Conservation (phyloP, 306 rosid genomes). For the Vigna mungo region DNA sequence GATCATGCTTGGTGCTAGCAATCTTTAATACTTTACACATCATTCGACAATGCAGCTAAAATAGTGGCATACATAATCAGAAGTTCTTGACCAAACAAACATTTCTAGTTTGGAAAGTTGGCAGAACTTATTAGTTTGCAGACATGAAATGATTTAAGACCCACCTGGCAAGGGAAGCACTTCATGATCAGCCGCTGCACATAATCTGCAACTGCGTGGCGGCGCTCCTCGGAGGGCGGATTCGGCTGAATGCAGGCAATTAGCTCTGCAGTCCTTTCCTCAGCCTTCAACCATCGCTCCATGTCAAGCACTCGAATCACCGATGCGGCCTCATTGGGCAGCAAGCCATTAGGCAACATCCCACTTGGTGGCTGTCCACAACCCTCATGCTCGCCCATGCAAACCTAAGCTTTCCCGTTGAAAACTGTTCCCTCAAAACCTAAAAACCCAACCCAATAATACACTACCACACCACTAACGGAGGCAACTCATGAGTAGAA, state of each 20-base stretch:
- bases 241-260: conserved; percentile 89
- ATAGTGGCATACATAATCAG: conserved; percentile 26
- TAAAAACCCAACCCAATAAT: conserved; percentile 24
- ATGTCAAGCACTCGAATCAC: conserved; percentile 73
- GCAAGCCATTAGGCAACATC: conserved; percentile 75
- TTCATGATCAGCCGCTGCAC: conserved; percentile 70
- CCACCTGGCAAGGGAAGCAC: conserved; percentile 85
- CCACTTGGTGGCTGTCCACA: conserved; percentile 74
- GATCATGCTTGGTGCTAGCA: neutral
- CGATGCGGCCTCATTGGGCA: conserved; percentile 74
- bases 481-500: neutral
- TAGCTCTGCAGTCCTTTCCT: conserved; percentile 75
- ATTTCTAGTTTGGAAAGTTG: neutral
- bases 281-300: conserved; percentile 76
- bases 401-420: conserved; percentile 51
- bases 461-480: conserved; percentile 10
- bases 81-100: neutral
- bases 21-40: neutral
- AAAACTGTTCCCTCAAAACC: conserved; percentile 24
- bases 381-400: conserved; percentile 88
- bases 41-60: neutral
- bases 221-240: conserved; percentile 67
- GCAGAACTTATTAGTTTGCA: conserved; percentile 1
- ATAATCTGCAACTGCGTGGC: conserved; percentile 76
- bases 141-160: conserved; percentile 7